Evolutionary conservation across 768 basidiomycete species (phyloP).

Genomic region (Tephrocybe sp.): DNA sequence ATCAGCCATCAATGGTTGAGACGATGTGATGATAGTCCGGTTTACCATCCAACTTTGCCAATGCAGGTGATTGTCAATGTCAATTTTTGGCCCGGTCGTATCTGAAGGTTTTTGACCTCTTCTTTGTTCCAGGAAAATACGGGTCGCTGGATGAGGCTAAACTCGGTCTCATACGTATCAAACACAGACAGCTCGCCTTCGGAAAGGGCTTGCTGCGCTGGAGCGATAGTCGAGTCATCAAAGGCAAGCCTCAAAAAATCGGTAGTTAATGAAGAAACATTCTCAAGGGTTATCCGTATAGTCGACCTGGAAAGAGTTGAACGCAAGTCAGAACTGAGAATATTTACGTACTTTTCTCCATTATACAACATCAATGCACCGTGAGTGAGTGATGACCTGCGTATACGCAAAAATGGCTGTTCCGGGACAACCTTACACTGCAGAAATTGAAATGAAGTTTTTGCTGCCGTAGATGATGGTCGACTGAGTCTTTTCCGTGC

Average conservation of each 20-base stretch:
- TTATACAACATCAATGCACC: slow-evolving; percentile 95
- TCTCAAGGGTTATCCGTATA: slow-evolving; percentile 86
- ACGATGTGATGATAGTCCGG: slow-evolving; percentile 11
- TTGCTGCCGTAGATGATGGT: slow-evolving; percentile 17
- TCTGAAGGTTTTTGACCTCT: slow-evolving; percentile 49
- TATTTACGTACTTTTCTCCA: slow-evolving; percentile 73
- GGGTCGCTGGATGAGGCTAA: slow-evolving; percentile 70
- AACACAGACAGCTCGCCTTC: slow-evolving; percentile 81
- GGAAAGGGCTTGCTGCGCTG: slow-evolving; percentile 70
- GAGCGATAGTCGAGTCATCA: slow-evolving; percentile 83
- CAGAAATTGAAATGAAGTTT: slow-evolving; percentile 47
- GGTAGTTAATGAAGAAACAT: slow-evolving; percentile 77
- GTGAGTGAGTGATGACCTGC: slow-evolving; percentile 86
- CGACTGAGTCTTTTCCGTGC: slow-evolving; percentile 36
- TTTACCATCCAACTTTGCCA: slow-evolving; percentile 92
- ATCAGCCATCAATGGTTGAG: slow-evolving; percentile 13
- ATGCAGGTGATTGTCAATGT: slow-evolving; percentile 71
- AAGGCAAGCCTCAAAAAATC: slow-evolving; percentile 87
- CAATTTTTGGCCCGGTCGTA: slow-evolving; percentile 69
- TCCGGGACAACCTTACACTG: slow-evolving; percentile 84
- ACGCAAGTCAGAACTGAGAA: background rate
- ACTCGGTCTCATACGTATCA: slow-evolving; percentile 89
- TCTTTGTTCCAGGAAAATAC: slow-evolving; percentile 75
- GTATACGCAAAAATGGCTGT: slow-evolving; percentile 84
- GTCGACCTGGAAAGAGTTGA: slow-evolving; percentile 53